Conservation (phyloP, 139 green algal species). For the Coelastrella sp. region DNA sequence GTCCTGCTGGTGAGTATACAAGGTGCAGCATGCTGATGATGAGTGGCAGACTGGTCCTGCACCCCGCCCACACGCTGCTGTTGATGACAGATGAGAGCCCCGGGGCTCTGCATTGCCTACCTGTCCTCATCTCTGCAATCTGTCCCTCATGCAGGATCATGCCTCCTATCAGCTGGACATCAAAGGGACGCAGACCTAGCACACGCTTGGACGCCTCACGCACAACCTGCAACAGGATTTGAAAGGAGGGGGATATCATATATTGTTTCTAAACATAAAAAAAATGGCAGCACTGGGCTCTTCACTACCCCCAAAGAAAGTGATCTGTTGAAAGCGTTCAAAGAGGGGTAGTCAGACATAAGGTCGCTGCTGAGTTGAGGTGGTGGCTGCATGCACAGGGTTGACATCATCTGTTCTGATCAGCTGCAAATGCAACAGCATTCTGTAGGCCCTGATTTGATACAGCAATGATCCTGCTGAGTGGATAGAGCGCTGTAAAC, state of each 20-base stretch:
- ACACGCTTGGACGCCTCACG: constrained; percentile 93
- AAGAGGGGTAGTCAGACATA: too few relatives aligned
- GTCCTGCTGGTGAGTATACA: neutral
- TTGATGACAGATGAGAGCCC: neutral
- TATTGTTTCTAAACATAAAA: too few relatives aligned
- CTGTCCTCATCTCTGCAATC: constrained; percentile 97
- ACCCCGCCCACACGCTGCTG: neutral
- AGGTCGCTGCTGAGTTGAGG: too few relatives aligned
- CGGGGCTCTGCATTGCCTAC: constrained; percentile 37
- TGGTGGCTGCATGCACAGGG: too few relatives aligned
- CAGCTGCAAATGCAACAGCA: too few relatives aligned
- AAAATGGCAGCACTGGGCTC: too few relatives aligned
- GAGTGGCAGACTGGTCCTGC: neutral
- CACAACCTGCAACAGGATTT: constrained; percentile 74
- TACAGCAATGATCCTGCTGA: too few relatives aligned
- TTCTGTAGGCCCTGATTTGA: too few relatives aligned
- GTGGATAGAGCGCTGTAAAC: too few relatives aligned
- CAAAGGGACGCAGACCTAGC: constrained; percentile 96
- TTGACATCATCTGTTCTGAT: too few relatives aligned
- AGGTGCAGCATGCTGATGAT: neutral
- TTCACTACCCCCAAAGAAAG: too few relatives aligned
- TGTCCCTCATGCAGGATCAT: constrained; percentile 93
- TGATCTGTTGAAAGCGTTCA: too few relatives aligned
- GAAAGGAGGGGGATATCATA: neutral
- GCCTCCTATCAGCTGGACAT: constrained; percentile 98